A percentile compares a stretch with the other conserved stretches of the same genome.
These are phyloP conservation scores for Cryomyces antarcticus DNA, from an alignment of 495 filamentous ascomycete genomes.

Conservation along the genomic window DNA sequence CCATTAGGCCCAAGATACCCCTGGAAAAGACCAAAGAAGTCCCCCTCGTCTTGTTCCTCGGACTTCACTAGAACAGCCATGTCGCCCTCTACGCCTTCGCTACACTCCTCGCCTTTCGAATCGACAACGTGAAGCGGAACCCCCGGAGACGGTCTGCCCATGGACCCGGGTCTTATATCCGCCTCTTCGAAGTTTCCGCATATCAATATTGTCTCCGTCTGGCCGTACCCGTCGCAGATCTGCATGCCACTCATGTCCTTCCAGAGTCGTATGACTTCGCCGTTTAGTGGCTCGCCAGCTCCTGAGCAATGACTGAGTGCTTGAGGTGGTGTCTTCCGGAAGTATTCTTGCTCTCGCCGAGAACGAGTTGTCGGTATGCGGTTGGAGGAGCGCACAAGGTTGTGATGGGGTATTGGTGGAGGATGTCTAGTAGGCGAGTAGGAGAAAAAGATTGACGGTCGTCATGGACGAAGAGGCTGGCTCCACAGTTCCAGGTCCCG, in stretches of 20 bases:
- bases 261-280: constrained; percentile 7
- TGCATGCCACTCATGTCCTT: constrained; percentile 5
- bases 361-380: constrained; percentile 8
- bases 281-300: constrained; percentile 9
- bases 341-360: constrained; percentile 3
- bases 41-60: neutral
- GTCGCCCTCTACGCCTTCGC: constrained; percentile 5
- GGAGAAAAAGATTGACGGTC: constrained; percentile 4
- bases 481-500: constrained; percentile 8
- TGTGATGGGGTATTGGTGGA: constrained; percentile 8
- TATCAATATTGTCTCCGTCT: constrained; percentile 8
- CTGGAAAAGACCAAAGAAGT: constrained; percentile 7
- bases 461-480: constrained; percentile 8
- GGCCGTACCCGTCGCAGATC: constrained; percentile 7
- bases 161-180: constrained; percentile 4
- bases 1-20: constrained; percentile 6
- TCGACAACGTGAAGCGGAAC: constrained; percentile 6
- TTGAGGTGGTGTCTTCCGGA: constrained; percentile 1
- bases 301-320: constrained; percentile 4
- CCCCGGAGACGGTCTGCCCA: constrained; percentile 7
- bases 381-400: constrained; percentile 9
- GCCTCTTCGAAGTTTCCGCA: constrained; percentile 7
- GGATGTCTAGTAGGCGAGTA: neutral
- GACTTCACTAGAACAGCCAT: constrained; percentile 5
- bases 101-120: constrained; percentile 1